Evolutionary conservation across 495 filamentous ascomycete species (phyloP).

Genomic region (Neurospora sp.): DNA sequence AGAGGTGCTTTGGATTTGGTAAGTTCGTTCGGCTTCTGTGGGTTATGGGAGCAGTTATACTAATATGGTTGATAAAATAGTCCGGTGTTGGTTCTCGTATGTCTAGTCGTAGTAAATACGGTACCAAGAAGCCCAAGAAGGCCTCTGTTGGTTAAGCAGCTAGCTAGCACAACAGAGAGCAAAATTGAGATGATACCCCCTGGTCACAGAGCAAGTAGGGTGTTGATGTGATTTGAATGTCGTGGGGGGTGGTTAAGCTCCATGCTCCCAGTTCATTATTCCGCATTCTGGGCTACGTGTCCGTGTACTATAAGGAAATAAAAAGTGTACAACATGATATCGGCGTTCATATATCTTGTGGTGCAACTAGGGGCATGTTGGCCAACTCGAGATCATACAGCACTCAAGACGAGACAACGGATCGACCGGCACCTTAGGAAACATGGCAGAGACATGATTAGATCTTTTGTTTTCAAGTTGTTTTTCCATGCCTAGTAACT

Average conservation of each 20-base stretch:
- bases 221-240: not conserved
- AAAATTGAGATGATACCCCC: not conserved
- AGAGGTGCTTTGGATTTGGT: slow-evolving; percentile 92
- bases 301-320: not conserved
- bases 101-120: slow-evolving; percentile 87
- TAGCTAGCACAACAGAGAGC: not conserved
- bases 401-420: not conserved
- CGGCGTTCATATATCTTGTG: not conserved
- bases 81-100: slow-evolving; percentile 81
- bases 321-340: not conserved
- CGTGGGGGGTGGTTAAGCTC: not conserved
- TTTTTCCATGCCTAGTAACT: not conserved
- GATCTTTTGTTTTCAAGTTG: not conserved
- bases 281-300: not conserved
- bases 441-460: not conserved
- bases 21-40: slow-evolving; percentile 5
- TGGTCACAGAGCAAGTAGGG: not conserved
- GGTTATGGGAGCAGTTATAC: too few species aligned
- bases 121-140: slow-evolving; percentile 95
- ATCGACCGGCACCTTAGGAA: not conserved
- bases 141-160: slow-evolving; percentile 33
- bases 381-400: not conserved
- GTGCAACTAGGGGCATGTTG: not conserved
- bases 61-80: slow-evolving; percentile 30
- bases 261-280: not conserved